Base-by-base conservation (phyloP, 2,329 filamentous ascomycete species). In the Colletotrichum orchidophilum region DNA sequence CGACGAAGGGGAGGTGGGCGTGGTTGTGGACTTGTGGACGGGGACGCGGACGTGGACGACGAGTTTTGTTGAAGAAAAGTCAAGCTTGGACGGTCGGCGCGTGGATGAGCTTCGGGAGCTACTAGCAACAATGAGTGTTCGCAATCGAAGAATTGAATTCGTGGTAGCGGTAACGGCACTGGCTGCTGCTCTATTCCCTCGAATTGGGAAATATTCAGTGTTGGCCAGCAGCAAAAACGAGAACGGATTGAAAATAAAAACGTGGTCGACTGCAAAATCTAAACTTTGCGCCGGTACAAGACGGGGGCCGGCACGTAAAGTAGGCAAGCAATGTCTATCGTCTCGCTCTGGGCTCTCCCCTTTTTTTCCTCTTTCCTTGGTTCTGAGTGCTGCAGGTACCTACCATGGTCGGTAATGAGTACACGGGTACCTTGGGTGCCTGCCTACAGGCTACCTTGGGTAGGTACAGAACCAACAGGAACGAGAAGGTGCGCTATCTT, bases 31-130 rank as follows among this genome's bases (percentile, higher is more conserved):
- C 35, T 24, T 63, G 24, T 24, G n/a, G 39, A 62, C 39, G 27
- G 33, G 27, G 59, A 62, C 31, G 49, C 13, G 31, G 24, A 42
- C 60, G 49, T 53, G 60, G 49, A 52, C 39, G 39, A 46, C 39
- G 39, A 49, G 52, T 52, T 63, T 63, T 63, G 60, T 63, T 63
- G 60, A 63, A 54, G 60, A 63, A 63, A 63, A 63, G 60, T 52
- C 33, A 54, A 63, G 60, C 60, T 63, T 63, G 60, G 60, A 63
- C 60, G 49, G 60, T 63, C 60, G 60, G 59, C 35, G 27, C 31
- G 50, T 46, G 59, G 50, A 62, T 27, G 33, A 46, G 42, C 59
- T 33, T 8, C 29, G 26, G 18, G 26, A 31, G 18, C 27, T 49
- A 29, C 39, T 46, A 46, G 18, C 39, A n/a, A 46, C 39, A n/a